Evolutionary conservation across 1,139 yeast species (phyloP), one percentile per base, ranked within the genome.

Genomic region (Diutina neorugosa): DNA sequence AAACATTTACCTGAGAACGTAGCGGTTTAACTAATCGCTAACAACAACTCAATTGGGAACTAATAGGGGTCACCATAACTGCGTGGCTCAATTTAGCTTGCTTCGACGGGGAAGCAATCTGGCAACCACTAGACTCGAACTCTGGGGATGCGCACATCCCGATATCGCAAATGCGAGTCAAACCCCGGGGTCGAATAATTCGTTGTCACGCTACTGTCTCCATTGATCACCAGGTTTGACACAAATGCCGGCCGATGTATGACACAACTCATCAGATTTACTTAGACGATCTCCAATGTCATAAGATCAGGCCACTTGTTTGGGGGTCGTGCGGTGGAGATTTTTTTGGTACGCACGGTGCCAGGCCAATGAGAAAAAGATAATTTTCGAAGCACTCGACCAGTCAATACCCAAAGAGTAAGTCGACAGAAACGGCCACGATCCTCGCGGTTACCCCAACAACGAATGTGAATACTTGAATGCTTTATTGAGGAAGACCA

Each of bases 311-410:
- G 37, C 37, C 37, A 31, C 37, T 31, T 31, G 37, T 31, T 31
- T 11, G 37, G 12, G n/a, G 37, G 37, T 31, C 37, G 37, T 31
- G 37, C 37, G 37, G 37, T 31, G 37, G 37, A 31, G 37, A 31
- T 31, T 31, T 31, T 31, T 31, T 31, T 31, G 25, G 37, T 31
- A 31, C 37, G 37, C 37, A 31, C 37, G 37, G 37, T 31, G 37
- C 37, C 37, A 31, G 37, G 48, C 48, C 48, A 44, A 44, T 44
- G 48, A 44, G 48, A 44, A 44, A 44, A 20, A 25, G 25, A 44
- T 44, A 44, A 44, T 44, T 44, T 44, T 44, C 48, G 19, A n/a
- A 44, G 25, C 31, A 44, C 48, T 40, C 34, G 48, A 44, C 48
- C 19, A 44, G 48, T 44, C 48, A 9, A 19, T 44, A 44, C 23